Evolutionary conservation across 371 early-diverging fungal species (phyloP).

Genomic region (Mortierella sp.): DNA sequence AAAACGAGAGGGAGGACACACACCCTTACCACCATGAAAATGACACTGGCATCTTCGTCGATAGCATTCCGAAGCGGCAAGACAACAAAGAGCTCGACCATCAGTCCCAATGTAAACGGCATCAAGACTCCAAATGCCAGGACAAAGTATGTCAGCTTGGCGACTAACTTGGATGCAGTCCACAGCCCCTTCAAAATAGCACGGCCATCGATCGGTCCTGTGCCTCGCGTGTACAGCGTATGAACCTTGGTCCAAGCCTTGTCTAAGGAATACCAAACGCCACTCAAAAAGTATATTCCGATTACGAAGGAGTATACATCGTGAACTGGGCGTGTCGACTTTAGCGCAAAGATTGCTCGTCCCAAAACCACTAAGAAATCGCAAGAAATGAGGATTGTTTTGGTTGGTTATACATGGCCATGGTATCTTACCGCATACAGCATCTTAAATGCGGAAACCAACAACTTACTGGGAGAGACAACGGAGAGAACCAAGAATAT

Average conservation of each 20-base stretch:
- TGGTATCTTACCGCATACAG: neutral
- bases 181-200: slow-evolving; percentile 17
- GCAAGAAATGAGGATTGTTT: neutral
- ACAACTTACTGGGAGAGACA: slow-evolving; percentile 36
- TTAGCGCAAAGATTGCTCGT: slow-evolving; percentile 26
- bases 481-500: slow-evolving; percentile 33
- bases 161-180: neutral
- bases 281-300: slow-evolving; percentile 34
- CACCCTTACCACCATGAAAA: slow-evolving; percentile 35
- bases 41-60: slow-evolving; percentile 20
- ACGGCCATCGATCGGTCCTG: slow-evolving; percentile 23
- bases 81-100: slow-evolving; percentile 43
- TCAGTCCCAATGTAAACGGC: slow-evolving; percentile 35
- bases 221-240: slow-evolving; percentile 4
- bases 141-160: slow-evolving; percentile 28
- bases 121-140: slow-evolving; percentile 32
- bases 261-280: slow-evolving; percentile 22
- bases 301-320: slow-evolving; percentile 35
- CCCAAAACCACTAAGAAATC: slow-evolving; percentile 30
- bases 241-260: slow-evolving; percentile 12
- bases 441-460: neutral
- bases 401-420: neutral
- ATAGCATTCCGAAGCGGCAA: slow-evolving; percentile 29
- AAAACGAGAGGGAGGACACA: neutral
- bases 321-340: slow-evolving; percentile 22